Evolutionary conservation across 805 yeast species (phyloP).

Genomic region (Dipodascus geniculatus): DNA sequence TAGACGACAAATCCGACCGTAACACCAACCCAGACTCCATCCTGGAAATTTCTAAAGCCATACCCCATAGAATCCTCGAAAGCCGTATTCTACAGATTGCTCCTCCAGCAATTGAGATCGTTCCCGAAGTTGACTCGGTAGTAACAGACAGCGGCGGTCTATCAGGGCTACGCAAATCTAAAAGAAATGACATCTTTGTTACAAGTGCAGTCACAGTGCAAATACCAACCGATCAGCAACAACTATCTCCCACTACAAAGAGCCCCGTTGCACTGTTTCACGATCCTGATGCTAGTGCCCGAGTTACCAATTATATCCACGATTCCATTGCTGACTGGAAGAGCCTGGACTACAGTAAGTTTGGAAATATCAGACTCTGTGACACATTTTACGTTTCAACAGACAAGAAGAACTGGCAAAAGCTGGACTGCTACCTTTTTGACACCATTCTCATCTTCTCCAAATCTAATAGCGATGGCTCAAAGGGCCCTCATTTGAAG

Average conservation of each 20-base stretch:
- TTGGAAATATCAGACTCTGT: conserved; percentile 10
- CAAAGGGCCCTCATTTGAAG: conserved; percentile 3
- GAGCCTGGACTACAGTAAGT: conserved; percentile 5
- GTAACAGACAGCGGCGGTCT: background rate
- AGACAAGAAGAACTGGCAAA: conserved; percentile 11
- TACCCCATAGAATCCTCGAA: background rate
- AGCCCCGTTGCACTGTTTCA: background rate
- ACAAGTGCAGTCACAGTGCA: conserved; percentile 1
- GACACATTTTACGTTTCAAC: conserved; percentile 8
- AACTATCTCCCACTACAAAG: background rate
- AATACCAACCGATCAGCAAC: background rate
- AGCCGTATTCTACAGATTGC: background rate
- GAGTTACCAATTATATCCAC: background rate
- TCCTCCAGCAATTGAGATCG: background rate
- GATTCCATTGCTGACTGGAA: conserved; percentile 4
- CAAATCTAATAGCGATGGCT: background rate
- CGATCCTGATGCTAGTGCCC: background rate
- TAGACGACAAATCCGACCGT: background rate
- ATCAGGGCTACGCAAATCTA: background rate
- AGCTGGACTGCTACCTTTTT: conserved; percentile 10
- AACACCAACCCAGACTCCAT: background rate
- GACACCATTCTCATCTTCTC: conserved; percentile 9
- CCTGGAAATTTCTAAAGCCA: background rate
- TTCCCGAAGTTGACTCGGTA: background rate
- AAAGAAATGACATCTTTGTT: background rate